Evolutionary conservation across 192 early-diverging fungal genomes (phyloP), one percentile per base, ranked within the genome.

Genomic region (Umbelopsis vinacea): DNA sequence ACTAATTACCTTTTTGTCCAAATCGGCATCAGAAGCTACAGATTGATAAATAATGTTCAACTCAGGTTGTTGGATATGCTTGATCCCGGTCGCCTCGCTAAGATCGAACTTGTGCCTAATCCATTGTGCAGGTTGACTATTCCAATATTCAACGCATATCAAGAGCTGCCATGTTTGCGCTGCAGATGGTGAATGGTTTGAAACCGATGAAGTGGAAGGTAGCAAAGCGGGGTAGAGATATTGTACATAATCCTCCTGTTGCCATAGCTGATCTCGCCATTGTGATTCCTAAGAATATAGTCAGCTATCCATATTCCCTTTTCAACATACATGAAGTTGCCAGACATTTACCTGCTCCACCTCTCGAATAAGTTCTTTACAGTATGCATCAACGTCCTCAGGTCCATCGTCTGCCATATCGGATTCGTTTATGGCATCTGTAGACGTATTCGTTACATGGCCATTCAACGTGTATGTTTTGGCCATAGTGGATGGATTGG

Each of bases 51-150:
- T 21, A 23, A 77, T 40, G 6, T 66, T 46, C 8, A 68, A 38
- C 19, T 29, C 9, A 2, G 33, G 33, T 7, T 69, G 53, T 6
- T 67, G 26, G 38, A 46, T 46, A 1, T 17, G 6, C 6, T 37
- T 46, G 4, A 45, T 47, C 0, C 67, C 57, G 35, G 48, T 40
- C 37, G 21, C 19, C 2, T 52, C 4, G 17, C 72, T 66, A 2
- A 77, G 15, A 6, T 46, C 76, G 22, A 77, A 77, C 29, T 71
- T 71, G 19, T 69, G 19, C 21, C 21, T 19, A 15, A 72, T 53
- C 76, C 76, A 77, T 23, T 66, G 17, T 0, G 53, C 46, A 19
- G 76, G 68, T 7, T 60, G 29, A 14, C 21, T 37, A 7, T 69
- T 23, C 29, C 60, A 52, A 2, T 23, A 35, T 8, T 38, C 54